Evolutionary conservation across 192 early-diverging fungal species (phyloP).

Genomic region (Jimgerdemannia flammicorona): DNA sequence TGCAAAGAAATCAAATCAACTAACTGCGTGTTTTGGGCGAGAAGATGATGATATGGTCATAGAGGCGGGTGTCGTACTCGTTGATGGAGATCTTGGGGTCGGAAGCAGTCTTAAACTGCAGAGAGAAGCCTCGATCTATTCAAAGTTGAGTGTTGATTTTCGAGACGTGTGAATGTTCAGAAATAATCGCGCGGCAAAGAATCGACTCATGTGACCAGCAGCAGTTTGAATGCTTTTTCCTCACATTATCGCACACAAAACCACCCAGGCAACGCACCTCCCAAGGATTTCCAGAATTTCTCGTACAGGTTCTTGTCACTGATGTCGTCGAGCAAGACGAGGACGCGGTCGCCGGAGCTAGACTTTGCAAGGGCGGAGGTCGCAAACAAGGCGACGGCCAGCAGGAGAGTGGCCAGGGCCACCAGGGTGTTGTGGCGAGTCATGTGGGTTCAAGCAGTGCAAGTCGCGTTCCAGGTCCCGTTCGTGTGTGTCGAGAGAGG

Average conservation of each 20-base stretch:
- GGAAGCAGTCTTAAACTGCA: constrained; percentile 50
- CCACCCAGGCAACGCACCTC: constrained; percentile 30
- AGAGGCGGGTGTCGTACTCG: constrained; percentile 57
- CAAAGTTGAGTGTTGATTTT: not conserved
- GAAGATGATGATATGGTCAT: constrained; percentile 82
- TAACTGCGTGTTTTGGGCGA: constrained; percentile 67
- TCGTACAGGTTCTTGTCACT: constrained; percentile 39
- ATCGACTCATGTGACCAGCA: too few relatives aligned
- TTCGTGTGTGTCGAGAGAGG: not conserved
- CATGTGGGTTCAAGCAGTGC: not conserved
- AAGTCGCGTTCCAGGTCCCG: not conserved
- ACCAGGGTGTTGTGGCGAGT: not conserved
- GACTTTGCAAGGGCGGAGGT: constrained; percentile 44
- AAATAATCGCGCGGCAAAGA: too few relatives aligned
- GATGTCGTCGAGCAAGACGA: constrained; percentile 64
- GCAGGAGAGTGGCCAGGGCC: not conserved
- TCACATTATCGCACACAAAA: not conserved
- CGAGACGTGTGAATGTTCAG: too few relatives aligned
- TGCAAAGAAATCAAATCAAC: constrained; percentile 5
- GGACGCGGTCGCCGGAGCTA: constrained; percentile 55
- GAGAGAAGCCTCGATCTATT: constrained; percentile 57
- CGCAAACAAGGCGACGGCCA: not conserved
- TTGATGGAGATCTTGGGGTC: constrained; percentile 53
- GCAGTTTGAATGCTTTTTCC: too few relatives aligned
- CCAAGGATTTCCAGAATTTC: constrained; percentile 55